Percentiles rank a stretch among this genome's conserved stretches.
Conservation (phyloP, 176 grass and related monocot genomes). For the Oryza glaberrima region DNA sequence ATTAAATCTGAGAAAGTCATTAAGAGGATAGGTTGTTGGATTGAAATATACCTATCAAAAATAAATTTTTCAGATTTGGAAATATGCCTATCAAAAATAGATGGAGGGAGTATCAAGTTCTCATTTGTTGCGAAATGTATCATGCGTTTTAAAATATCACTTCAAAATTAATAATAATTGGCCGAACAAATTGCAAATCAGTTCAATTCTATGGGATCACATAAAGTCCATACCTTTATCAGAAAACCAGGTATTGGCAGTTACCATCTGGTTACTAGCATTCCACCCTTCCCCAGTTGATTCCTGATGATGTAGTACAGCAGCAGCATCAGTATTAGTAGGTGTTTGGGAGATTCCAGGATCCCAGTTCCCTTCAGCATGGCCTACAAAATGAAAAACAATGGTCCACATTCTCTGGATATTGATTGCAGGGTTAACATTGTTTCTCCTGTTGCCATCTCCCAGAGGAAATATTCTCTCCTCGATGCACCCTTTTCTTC, state of each 20-base stretch:
- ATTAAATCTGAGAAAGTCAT: too few relatives aligned
- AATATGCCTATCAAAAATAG: too few relatives aligned
- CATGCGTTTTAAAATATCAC: neutral
- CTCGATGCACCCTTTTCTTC: neutral
- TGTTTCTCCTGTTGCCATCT: conserved; percentile 43
- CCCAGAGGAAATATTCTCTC: conserved; percentile 30
- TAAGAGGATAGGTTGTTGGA: too few relatives aligned
- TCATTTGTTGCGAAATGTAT: neutral
- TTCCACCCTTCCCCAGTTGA: neutral
- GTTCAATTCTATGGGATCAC: neutral
- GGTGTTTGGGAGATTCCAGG: neutral
- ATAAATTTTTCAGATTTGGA: too few relatives aligned
- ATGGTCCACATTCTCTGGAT: conserved; percentile 38
- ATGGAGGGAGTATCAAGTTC: neutral
- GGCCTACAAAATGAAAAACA: conserved; percentile 40
- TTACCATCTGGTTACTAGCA: neutral
- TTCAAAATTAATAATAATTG: neutral
- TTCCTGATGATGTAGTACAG: neutral
- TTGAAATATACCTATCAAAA: too few relatives aligned
- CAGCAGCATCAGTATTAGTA: neutral
- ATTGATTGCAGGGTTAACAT: conserved; percentile 37
- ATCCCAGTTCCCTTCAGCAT: neutral
- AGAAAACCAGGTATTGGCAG: neutral
- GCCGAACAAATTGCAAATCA: neutral
- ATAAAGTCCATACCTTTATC: conserved; percentile 4